phyloP scores from a whole-genome alignment of 768 basidiomycete genomes.

The Postia placenta region DNA sequence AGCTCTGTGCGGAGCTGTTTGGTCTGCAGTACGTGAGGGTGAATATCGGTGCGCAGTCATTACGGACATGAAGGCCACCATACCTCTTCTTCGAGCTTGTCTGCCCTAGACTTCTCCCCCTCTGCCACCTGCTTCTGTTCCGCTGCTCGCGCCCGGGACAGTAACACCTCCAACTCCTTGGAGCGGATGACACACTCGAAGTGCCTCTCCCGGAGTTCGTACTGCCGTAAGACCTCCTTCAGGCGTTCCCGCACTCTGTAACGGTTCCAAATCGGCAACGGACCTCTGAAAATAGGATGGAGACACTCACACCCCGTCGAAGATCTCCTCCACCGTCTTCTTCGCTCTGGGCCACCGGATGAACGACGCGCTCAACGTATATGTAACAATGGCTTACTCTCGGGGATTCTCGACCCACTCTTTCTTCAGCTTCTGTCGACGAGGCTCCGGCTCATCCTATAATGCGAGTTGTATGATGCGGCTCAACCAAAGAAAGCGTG shows the following conservation, averaged over 20 bases:
- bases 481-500: no score
- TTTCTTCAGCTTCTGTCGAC: slow-evolving; percentile 69
- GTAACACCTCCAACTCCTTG: slow-evolving; percentile 83
- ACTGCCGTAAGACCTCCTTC: slow-evolving; percentile 82
- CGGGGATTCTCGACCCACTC: slow-evolving; percentile 70
- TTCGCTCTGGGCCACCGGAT: slow-evolving; percentile 44
- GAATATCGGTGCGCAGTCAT: not conserved
- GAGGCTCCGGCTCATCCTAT: slow-evolving; percentile 62
- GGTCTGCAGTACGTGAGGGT: slow-evolving; percentile 35
- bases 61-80: slow-evolving; percentile 17
- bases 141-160: slow-evolving; percentile 82
- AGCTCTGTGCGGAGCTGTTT: slow-evolving; percentile 68
- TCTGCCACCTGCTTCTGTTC: slow-evolving; percentile 83
- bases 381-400: slow-evolving; percentile 46
- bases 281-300: not conserved
- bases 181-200: slow-evolving; percentile 90
- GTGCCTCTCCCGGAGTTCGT: slow-evolving; percentile 86
- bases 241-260: slow-evolving; percentile 81
- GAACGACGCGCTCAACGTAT: not conserved
- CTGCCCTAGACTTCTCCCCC: slow-evolving; percentile 61
- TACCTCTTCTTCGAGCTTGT: slow-evolving; percentile 73
- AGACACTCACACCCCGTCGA: slow-evolving; percentile 76
- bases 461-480: slow-evolving; percentile 1
- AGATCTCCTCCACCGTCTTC: slow-evolving; percentile 74
- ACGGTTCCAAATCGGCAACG: not conserved